Conservation (phyloP, 2,329 filamentous ascomycete species). For the Talaromyces sp. region DNA sequence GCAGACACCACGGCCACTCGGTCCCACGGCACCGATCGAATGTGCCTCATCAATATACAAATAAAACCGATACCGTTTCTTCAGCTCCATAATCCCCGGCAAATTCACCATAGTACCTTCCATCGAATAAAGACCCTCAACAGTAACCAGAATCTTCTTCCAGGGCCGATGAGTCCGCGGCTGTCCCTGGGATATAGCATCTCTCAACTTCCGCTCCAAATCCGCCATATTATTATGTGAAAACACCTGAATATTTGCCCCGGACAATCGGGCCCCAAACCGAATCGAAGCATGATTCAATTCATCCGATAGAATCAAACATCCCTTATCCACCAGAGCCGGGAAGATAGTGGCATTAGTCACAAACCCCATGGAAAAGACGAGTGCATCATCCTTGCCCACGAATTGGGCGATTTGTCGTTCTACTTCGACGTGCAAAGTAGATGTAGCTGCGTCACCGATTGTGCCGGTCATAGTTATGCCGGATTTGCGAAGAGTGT, state of each 20-base stretch:
- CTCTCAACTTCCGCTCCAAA: conserved; percentile 75
- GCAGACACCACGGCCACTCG: conserved; percentile 83
- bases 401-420: conserved; percentile 80
- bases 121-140: conserved; percentile 97
- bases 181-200: conserved; percentile 89
- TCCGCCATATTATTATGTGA: conserved; percentile 90
- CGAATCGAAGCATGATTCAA: conserved; percentile 95
- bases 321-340: conserved; percentile 81
- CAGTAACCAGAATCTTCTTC: conserved; percentile 95
- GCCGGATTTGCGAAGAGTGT: conserved; percentile 73
- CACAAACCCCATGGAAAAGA: conserved; percentile 96
- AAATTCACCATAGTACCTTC: conserved; percentile 96
- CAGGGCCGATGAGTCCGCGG: conserved; percentile 91
- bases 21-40: conserved; percentile 84
- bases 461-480: conserved; percentile 73
- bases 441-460: conserved; percentile 73
- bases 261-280: conserved; percentile 82
- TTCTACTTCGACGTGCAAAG: conserved; percentile 81
- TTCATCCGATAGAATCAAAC: conserved; percentile 88
- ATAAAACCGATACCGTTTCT: conserved; percentile 91
- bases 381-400: conserved; percentile 84
- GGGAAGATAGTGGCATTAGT: conserved; percentile 94
- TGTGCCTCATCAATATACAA: conserved; percentile 94
- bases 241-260: conserved; percentile 87
- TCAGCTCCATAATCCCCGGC: conserved; percentile 73